Evolutionary conservation across 2,329 filamentous ascomycete genomes (phyloP), one percentile per base, ranked within the genome.

Genomic region (Alternaria sp.): DNA sequence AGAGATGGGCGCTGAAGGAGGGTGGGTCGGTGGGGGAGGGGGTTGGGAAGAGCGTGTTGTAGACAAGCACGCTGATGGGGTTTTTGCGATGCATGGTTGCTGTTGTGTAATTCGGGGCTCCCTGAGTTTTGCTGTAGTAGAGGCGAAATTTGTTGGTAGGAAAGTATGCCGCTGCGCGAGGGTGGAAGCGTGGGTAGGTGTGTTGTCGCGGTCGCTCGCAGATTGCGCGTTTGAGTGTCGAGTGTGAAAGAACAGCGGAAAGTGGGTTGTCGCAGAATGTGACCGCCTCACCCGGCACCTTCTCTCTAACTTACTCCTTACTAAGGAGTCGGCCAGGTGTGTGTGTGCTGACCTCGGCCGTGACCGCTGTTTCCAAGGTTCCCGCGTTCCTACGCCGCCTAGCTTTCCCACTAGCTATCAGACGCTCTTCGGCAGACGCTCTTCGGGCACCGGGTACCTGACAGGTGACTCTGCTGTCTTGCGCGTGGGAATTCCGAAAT

Each of bases 1-100:
- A 86, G 45, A 93, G 84, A 41, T 93, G 84, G 40, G 84, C 84
- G 54, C 87, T 83, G 79, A 93, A 93, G 71, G 86, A 89, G 55
- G 86, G 84, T 10, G 90, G 90, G 69, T 93, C 90, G 58, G 82
- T 86, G 13, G 85, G 77, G 62, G 87, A 86, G 13, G 88, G 87
- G 55, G 85, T 86, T 21, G 89, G 89, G 72, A 90, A 91, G 80
- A 93, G 88, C 71, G 82, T 81, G 78, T 88, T 85, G 83, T 91
- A 91, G 61, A 93, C 88, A 76, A 92, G 84, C 73, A 89, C 84
- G 59, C 90, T 88, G 71, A 92, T 82, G 42, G 88, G 84, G 46
- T 82, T 84, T 67, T 85, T 85, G 69, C 89, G 87, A 79, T 90
- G 91, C 90, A 93, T 93, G 66, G 66, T 78, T 70, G 72, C 52